Base-by-base conservation (phyloP, 805 yeast species). In the Wickerhamiella australiensis region DNA sequence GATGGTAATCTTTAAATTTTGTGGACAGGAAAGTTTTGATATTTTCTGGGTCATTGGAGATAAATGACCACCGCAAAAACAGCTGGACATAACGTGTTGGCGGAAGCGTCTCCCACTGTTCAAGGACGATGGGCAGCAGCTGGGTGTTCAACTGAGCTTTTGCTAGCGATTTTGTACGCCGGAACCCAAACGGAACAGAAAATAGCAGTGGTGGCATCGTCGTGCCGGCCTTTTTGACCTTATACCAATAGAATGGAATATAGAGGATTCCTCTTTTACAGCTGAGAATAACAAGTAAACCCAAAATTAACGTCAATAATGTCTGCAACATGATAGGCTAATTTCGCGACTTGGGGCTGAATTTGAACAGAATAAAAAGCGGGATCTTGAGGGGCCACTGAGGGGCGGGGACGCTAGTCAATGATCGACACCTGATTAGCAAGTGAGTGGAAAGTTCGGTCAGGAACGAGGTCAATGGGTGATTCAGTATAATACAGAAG, bases 21-120 rank as follows among this genome's bases (percentile, higher is more conserved):
- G 65, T 61, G 12, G 67, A 61, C 25, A 64, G 54, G 15, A 65
- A 49, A 3, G 67, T 52, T 53, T 63, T 59, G 51, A 65, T 50
- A 50, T 65, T 65, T 31, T 60, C 65, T 2, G 68, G 65, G 37
- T 64, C 67, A 21, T 33, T 47, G 23, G 65, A 60, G 26, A 54
- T 26, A 20, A 56, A 9, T 13, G 23, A 38, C 36, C 42, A 50
- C 13, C 42, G 42, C 22, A 50, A 37, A 11, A 40, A n/a, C 15
- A 25, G 6, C 42, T 50, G 52, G 3, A 31, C 38, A n/a, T 27
- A 37, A 12, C 43, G 37, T 3, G 51, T 48, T 3, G 21, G 5
- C 4, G 46, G 46, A n/a, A 15, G 23, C 18, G 20, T 25, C 3
- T 22, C 44, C 20, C 31, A 20, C n/a, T 23, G 20, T 3, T n/a